Percentiles rank a stretch among this genome's conserved stretches.
These are phyloP conservation scores for Chlamydomonas asymmetrica DNA, from an alignment of 139 green algal genomes.

Conservation along the genomic window DNA sequence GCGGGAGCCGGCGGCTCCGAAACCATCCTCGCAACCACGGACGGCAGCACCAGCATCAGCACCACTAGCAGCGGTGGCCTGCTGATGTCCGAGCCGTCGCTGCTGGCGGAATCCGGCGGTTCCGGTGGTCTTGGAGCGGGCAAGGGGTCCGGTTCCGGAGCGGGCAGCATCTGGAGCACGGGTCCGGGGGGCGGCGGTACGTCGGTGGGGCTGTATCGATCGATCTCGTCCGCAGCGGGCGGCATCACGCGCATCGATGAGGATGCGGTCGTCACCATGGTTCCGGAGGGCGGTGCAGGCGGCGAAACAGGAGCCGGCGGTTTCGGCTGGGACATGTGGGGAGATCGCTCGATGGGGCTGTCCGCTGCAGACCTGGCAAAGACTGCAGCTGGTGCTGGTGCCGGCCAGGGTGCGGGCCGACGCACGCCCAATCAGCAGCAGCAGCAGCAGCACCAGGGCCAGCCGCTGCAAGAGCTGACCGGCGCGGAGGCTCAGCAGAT, in stretches of 20 bases:
- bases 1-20: neutral
- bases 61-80: constrained; percentile 18
- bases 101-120: neutral
- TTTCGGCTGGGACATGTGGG: no score
- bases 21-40: neutral
- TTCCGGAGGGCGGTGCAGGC: constrained; percentile 3
- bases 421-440: constrained; percentile 12
- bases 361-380: neutral
- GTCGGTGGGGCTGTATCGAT: constrained; percentile 17
- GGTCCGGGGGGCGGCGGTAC: no score
- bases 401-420: constrained; percentile 6
- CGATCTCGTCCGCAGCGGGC: neutral
- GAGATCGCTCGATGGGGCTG: no score
- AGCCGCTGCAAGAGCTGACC: constrained; percentile 14
- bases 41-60: constrained; percentile 2
- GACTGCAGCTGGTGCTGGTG: neutral
- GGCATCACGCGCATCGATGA: constrained; percentile 24
- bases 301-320: constrained; percentile 8
- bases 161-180: neutral
- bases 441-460: neutral
- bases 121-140: neutral
- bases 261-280: no score
- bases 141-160: neutral
- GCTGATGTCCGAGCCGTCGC: constrained; percentile 3
- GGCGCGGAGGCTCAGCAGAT: no score